Percentiles rank a stretch among this genome's conserved stretches.
These are phyloP conservation scores for Arthromyces matolae DNA, from an alignment of 768 basidiomycete genomes.

Conservation along the genomic window DNA sequence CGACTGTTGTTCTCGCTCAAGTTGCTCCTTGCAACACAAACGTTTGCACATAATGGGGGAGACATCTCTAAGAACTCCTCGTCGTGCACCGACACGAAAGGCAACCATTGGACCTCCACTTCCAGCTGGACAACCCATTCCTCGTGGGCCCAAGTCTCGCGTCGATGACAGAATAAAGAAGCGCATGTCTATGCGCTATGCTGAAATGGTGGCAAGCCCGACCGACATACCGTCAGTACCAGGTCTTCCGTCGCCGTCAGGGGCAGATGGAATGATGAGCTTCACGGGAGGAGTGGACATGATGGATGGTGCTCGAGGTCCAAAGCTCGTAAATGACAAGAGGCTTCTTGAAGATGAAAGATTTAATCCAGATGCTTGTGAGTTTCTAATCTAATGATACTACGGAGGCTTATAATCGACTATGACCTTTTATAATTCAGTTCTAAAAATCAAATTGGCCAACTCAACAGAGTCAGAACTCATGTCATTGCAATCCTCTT, in stretches of 20 bases:
- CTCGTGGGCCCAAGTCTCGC: slow-evolving; percentile 49
- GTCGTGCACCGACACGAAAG: slow-evolving; percentile 21
- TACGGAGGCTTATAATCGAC: too few relatives aligned
- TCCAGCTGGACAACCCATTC: slow-evolving; percentile 21
- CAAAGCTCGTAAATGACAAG: slow-evolving; percentile 54
- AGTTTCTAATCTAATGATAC: slow-evolving; percentile 30
- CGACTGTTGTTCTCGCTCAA: not conserved
- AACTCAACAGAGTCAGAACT: slow-evolving; percentile 85
- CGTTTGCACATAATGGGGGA: slow-evolving; percentile 15
- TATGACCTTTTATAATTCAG: slow-evolving; percentile 30
- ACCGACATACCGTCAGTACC: slow-evolving; percentile 63
- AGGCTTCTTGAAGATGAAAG: slow-evolving; percentile 67
- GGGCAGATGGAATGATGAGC: slow-evolving; percentile 26
- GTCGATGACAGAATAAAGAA: slow-evolving; percentile 93
- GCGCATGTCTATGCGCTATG: slow-evolving; percentile 93
- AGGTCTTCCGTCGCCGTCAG: slow-evolving; percentile 44
- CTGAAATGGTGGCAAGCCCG: slow-evolving; percentile 69
- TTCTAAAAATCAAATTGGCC: slow-evolving; percentile 81
- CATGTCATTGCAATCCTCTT: slow-evolving; percentile 69
- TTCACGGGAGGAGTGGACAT: slow-evolving; percentile 16
- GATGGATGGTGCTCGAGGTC: slow-evolving; percentile 42
- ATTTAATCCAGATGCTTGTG: slow-evolving; percentile 89
- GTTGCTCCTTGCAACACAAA: slow-evolving; percentile 4
- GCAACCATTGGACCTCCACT: slow-evolving; percentile 17
- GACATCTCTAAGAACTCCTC: slow-evolving; percentile 20